Evolutionary conservation across 805 yeast species (phyloP).

Genomic region (Metschnikowia dekortorum): DNA sequence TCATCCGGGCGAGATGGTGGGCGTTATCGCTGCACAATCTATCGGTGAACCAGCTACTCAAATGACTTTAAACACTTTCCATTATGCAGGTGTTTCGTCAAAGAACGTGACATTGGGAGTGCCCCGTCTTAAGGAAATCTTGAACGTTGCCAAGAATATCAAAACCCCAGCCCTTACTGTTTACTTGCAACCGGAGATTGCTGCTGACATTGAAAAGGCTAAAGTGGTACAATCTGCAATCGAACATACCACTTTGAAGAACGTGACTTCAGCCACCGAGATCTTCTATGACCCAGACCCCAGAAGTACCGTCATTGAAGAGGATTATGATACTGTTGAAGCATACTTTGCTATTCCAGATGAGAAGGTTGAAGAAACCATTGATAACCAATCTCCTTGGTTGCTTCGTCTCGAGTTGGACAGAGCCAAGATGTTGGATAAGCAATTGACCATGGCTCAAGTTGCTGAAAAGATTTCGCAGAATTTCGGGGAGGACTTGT

Average conservation of each 20-base stretch:
- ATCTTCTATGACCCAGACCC: slow-evolving; percentile 98
- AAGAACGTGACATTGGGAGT: slow-evolving; percentile 99
- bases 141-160: slow-evolving; percentile 96
- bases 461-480: slow-evolving; percentile 94
- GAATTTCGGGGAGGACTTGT: slow-evolving; percentile 89
- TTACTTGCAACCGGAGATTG: slow-evolving; percentile 75
- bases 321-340: slow-evolving; percentile 95
- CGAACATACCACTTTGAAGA: slow-evolving; percentile 91
- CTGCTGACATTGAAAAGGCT: slow-evolving; percentile 88
- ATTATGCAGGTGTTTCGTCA: slow-evolving; percentile 99
- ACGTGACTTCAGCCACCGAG: slow-evolving; percentile 96
- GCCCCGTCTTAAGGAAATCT: slow-evolving; percentile 97
- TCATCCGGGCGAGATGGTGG: slow-evolving; percentile 98
- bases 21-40: slow-evolving; percentile 95
- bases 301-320: slow-evolving; percentile 91
- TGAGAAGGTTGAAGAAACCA: slow-evolving; percentile 90
- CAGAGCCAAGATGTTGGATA: slow-evolving; percentile 98
- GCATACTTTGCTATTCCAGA: slow-evolving; percentile 97
- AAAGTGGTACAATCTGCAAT: slow-evolving; percentile 94
- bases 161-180: slow-evolving; percentile 99
- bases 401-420: slow-evolving; percentile 91
- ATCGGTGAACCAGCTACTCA: slow-evolving; percentile 99
- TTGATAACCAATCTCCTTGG: slow-evolving; percentile 98
- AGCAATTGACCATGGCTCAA: slow-evolving; percentile 96
- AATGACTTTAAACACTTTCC: slow-evolving; percentile 91